A percentile compares a stretch with the other conserved stretches of the same genome.
Evolutionary conservation across 768 basidiomycete genomes (phyloP).

Genomic region (Xerocomellus dryophilus): DNA sequence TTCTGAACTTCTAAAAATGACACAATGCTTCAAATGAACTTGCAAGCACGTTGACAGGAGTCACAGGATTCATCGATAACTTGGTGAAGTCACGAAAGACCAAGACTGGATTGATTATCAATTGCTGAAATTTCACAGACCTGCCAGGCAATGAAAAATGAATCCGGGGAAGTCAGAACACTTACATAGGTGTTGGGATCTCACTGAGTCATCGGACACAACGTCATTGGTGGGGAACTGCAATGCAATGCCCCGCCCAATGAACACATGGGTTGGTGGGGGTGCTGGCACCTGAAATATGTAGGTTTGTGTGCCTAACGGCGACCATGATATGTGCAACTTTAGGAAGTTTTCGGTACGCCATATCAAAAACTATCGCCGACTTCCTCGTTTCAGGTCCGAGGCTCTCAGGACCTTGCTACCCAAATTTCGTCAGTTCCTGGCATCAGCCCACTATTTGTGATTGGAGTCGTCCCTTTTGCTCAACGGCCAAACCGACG

Average conservation of each 20-base stretch:
- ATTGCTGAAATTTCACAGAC: not conserved
- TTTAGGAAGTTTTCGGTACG: not conserved
- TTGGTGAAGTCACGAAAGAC: not conserved
- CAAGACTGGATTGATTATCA: not conserved
- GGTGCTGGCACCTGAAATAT: not conserved
- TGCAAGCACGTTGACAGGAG: not conserved
- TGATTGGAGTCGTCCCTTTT: conserved; percentile 9
- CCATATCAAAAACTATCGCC: not conserved
- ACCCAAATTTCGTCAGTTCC: conserved; percentile 5
- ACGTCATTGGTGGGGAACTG: not conserved
- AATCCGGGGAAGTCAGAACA: conserved; percentile 8
- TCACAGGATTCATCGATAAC: not conserved
- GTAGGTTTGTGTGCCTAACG: no score
- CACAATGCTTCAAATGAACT: not conserved
- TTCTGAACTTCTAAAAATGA: not conserved
- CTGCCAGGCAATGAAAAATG: not conserved
- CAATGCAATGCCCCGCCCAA: not conserved
- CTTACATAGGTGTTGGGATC: conserved; percentile 10
- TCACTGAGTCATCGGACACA: conserved; percentile 1
- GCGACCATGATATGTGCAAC: not conserved
- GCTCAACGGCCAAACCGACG: conserved; percentile 9
- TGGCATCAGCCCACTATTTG: conserved; percentile 6
- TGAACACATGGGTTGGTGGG: not conserved
- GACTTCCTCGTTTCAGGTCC: not conserved
- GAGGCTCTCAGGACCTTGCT: conserved; percentile 5